Conservation (phyloP, 2,329 filamentous ascomycete species). For the Hypoxylon sp. region DNA sequence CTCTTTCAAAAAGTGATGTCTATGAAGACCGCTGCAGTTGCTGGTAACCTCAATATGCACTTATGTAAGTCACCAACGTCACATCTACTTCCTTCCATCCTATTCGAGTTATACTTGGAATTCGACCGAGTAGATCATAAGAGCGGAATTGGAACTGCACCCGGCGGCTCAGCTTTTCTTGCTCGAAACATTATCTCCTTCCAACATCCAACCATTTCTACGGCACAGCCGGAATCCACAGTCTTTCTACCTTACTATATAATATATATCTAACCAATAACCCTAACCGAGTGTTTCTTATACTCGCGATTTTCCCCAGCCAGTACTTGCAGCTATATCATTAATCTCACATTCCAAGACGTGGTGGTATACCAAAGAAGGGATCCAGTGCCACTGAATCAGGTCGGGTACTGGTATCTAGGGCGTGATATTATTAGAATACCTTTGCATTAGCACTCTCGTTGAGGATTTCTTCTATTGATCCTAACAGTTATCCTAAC, state of each 20-base stretch:
- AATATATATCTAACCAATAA: slow-evolving; percentile 8
- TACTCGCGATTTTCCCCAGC: background rate
- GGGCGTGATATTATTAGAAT: background rate
- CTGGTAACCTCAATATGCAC: slow-evolving; percentile 12
- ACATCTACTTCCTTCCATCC: background rate
- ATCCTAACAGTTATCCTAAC: no score
- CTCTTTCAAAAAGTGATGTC: slow-evolving; percentile 14
- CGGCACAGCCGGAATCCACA: background rate
- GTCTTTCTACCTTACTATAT: slow-evolving; percentile 1
- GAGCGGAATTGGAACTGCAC: background rate
- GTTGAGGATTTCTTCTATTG: background rate
- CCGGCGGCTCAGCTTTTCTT: background rate
- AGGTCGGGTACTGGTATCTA: background rate
- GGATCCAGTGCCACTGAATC: background rate
- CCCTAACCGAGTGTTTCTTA: background rate
- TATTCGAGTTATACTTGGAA: background rate
- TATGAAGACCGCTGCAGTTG: slow-evolving; percentile 2
- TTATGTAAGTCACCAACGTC: slow-evolving; percentile 29
- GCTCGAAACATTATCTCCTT: slow-evolving; percentile 1
- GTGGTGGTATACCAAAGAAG: background rate
- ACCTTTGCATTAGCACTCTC: background rate
- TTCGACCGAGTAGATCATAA: background rate
- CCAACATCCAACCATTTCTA: background rate
- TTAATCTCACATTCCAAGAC: no score
- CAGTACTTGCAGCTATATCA: background rate